Base-by-base conservation (phyloP, 139 green algal genomes). In the Desmodesmus armatus region DNA sequence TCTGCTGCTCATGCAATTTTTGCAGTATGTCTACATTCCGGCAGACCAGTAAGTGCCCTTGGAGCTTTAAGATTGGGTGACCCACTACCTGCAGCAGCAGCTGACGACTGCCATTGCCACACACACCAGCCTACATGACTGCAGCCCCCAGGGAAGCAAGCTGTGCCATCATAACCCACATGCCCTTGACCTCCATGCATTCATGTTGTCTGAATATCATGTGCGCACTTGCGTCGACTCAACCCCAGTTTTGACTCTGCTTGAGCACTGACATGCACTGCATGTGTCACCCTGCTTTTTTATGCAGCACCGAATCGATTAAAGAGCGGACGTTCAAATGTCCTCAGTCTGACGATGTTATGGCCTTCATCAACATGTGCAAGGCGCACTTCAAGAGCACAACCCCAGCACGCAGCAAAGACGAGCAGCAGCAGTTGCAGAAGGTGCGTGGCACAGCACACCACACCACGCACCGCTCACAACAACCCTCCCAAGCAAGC, bases 1-100 rank as follows among this genome's bases (percentile, higher is more conserved):
- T n/a, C n/a, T 7, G 13, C 47, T 55, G 47, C 47, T 55, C 9
- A 7, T 55, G 47, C 47, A 7, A 55, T 55, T 7, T 55, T 55
- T 55, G 13, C 47, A 13, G 47, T 33, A 69, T 69, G 90, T 96
- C 0, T 95, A 90, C 78, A 92, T 96, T 27, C 93, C 93, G 0
- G 89, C 89, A 9, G 92, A 94, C 31, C 39, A 75, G 93, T 96
- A 33, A 89, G 91, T 47, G 58, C 55, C 27, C 21, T 23, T 40
- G 15, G 0, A n/a, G n/a, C 41, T 11, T 0, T 19, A 71, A 39
- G 21, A 27, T 66, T 40, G 4, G 29, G 17, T 21, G 23, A 63
- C 21, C 47, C 39, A 9, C 35, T n/a, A n/a, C 41, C 23, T 25
- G 11, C 43, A 41, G 25, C 47, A 21, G 25, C 53, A 55, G 35